Conservation (phyloP, 768 basidiomycete genomes). For the Tulasnella sp. region DNA sequence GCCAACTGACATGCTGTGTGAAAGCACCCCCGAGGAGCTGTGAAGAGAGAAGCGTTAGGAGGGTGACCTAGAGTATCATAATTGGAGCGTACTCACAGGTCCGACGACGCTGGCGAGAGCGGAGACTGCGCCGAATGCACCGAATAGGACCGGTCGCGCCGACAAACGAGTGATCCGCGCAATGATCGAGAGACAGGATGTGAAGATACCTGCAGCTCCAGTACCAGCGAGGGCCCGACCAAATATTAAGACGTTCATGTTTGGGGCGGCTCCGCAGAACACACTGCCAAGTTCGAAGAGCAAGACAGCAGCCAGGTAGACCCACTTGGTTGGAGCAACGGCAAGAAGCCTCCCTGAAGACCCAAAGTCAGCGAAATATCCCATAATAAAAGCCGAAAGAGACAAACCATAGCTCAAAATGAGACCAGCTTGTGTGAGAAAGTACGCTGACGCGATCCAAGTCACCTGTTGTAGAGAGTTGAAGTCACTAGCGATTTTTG, state of each 20-base stretch:
- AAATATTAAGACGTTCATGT: conserved; percentile 29
- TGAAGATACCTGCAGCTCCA: conserved; percentile 34
- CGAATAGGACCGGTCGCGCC: conserved; percentile 29
- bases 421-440: conserved; percentile 18
- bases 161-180: conserved; percentile 25
- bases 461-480: conserved; percentile 16
- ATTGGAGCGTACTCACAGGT: not conserved
- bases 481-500: conserved; percentile 14
- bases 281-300: conserved; percentile 39
- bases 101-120: conserved; percentile 27
- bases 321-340: conserved; percentile 26
- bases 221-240: conserved; percentile 39
- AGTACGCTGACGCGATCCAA: conserved; percentile 18
- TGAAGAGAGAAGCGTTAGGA: too few relatives aligned
- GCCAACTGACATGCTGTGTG: conserved; percentile 31
- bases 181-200: conserved; percentile 25
- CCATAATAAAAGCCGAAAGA: too few relatives aligned
- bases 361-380: not conserved
- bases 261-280: conserved; percentile 31
- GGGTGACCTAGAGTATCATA: too few relatives aligned
- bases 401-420: conserved; percentile 16
- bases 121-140: conserved; percentile 33
- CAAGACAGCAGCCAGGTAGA: conserved; percentile 21
- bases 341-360: conserved; percentile 1
- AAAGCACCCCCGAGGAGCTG: conserved; percentile 29